Evolutionary conservation across 1,284 basidiomycete species (phyloP).

Genomic region (Thecaphora thlaspeos): DNA sequence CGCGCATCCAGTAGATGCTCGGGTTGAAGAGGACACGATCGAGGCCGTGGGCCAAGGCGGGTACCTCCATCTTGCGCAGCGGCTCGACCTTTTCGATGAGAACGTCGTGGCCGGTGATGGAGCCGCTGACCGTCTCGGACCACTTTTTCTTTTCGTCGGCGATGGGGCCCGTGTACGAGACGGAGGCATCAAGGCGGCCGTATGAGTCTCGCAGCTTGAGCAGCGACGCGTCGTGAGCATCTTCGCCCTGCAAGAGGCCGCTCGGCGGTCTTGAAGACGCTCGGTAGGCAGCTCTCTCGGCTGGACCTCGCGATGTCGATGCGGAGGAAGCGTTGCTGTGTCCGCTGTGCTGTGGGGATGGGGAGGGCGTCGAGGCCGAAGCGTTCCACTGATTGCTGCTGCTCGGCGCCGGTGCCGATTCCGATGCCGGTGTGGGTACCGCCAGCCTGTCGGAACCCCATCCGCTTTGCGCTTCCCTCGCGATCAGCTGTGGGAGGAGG

Average conservation of each 20-base stretch:
- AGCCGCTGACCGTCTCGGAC: conserved; percentile 22
- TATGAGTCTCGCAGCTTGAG: conserved; percentile 11
- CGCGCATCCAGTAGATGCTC: conserved; percentile 86
- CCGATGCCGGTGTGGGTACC: background rate
- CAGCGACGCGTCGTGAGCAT: background rate
- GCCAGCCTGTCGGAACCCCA: conserved; percentile 35
- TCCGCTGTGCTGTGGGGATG: too few relatives aligned
- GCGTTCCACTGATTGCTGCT: too few relatives aligned
- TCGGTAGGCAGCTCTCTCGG: too few relatives aligned
- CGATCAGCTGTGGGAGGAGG: conserved; percentile 2
- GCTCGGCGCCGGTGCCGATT: too few relatives aligned
- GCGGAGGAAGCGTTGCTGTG: too few relatives aligned
- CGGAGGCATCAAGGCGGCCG: conserved; percentile 6
- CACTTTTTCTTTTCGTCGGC: conserved; percentile 15
- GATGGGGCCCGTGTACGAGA: conserved; percentile 14
- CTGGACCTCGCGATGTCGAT: too few relatives aligned
- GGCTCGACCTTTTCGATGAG: conserved; percentile 36
- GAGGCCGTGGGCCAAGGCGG: conserved; percentile 73
- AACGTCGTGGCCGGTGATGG: conserved; percentile 10
- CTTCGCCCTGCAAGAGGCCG: background rate
- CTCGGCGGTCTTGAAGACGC: background rate
- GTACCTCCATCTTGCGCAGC: conserved; percentile 61
- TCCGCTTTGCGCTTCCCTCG: background rate
- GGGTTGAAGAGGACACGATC: conserved; percentile 66
- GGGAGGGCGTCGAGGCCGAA: background rate